Evolutionary conservation across 805 yeast species (phyloP).

Genomic region (Myxozyma lipomycoides): DNA sequence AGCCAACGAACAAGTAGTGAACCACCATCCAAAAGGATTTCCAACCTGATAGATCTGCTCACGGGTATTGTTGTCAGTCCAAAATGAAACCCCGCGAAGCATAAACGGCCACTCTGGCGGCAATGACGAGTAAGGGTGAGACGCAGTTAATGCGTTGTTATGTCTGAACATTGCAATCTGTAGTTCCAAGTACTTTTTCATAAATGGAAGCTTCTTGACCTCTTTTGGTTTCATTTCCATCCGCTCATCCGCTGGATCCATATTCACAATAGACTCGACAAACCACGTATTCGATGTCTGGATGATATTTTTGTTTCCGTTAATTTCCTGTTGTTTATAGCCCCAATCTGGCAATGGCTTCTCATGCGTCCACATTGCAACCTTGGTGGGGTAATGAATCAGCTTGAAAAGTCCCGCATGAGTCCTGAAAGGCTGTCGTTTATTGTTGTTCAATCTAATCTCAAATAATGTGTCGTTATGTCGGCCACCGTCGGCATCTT

Average conservation of each 20-base stretch:
- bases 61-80: conserved; percentile 68
- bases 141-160: conserved; percentile 78
- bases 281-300: conserved; percentile 71
- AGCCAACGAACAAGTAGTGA: conserved; percentile 62
- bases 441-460: conserved; percentile 53
- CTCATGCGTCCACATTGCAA: conserved; percentile 90
- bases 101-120: conserved; percentile 92
- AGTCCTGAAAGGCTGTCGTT: conserved; percentile 57
- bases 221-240: conserved; percentile 56
- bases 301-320: conserved; percentile 80
- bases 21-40: conserved; percentile 87
- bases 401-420: conserved; percentile 65
- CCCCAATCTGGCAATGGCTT: conserved; percentile 93
- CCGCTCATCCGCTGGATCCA: conserved; percentile 54
- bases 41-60: conserved; percentile 88
- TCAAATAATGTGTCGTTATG: conserved; percentile 76
- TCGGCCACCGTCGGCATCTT: conserved; percentile 51
- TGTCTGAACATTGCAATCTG: conserved; percentile 87
- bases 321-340: conserved; percentile 83
- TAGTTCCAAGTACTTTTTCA: conserved; percentile 83
- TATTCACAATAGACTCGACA: conserved; percentile 62
- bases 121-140: conserved; percentile 92
- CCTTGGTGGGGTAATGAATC: conserved; percentile 79
- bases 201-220: conserved; percentile 63
- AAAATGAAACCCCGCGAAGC: conserved; percentile 88